A percentile compares a stretch with the other conserved stretches of the same genome.
phyloP scores from a whole-genome alignment of 208 protist species.

The Entamoeba histolytica region DNA sequence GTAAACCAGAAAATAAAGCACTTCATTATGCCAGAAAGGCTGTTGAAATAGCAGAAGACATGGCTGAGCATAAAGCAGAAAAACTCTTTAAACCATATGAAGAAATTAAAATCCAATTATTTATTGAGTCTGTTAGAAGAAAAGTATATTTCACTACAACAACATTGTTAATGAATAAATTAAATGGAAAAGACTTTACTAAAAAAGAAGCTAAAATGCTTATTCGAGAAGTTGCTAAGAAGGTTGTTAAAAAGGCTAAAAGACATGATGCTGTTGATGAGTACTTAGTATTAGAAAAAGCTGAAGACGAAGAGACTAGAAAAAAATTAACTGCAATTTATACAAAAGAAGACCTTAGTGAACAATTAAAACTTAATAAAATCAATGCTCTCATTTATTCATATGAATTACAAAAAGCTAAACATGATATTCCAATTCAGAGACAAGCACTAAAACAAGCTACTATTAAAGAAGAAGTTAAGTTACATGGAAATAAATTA shows the following conservation, averaged over 20 bases:
- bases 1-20: neutral
- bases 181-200: neutral
- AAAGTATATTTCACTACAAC: neutral
- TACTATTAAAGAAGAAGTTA: neutral
- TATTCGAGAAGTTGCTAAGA: neutral
- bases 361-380: neutral
- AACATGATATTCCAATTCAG: neutral
- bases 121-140: neutral
- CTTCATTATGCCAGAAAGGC: neutral
- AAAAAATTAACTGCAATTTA: neutral
- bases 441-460: neutral
- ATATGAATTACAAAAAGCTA: neutral
- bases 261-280: neutral
- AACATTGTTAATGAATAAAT: neutral
- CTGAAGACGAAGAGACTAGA: neutral
- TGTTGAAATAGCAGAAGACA: neutral
- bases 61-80: neutral
- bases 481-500: neutral
- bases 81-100: neutral
- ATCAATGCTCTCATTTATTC: neutral
- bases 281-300: neutral
- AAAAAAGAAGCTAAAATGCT: neutral
- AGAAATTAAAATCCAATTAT: neutral
- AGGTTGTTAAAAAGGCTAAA: neutral
- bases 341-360: neutral